Evolutionary conservation across 2,329 filamentous ascomycete species (phyloP), one percentile per base, ranked within the genome.

Genomic region (Epichloe coenophiala): DNA sequence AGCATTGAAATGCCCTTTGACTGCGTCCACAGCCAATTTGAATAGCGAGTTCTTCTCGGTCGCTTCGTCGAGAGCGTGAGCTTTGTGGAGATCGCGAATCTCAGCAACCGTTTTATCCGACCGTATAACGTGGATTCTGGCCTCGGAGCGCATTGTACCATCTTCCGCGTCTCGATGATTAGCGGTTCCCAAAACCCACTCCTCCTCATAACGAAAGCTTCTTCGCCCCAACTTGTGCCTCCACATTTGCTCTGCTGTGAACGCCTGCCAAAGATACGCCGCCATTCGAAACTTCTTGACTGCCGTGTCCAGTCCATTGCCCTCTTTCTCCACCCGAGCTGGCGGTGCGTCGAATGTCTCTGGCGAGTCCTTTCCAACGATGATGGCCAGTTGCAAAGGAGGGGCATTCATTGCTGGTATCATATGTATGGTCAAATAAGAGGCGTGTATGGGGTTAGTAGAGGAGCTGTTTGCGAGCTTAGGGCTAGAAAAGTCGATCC

Each of bases 231-330:
- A 80, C 54, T 84, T 86, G 63, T 95, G 86, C 55, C 88, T 83
- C 65, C 81, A 85, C 91, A 97, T 97, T 64, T 97, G 90, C 65
- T 98, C 93, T 6, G 88, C 88, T 0, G 91, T 97, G 61, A 95
- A 97, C 7, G 90, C 88, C 65, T 98, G 93, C 90, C 93, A 97
- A 13, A 97, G 74, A 63, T 97, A 96, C 23, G 88, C 91, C 17
- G 89, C 85, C 86, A 95, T 96, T 55, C 90, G 81, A 64, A 93
- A 96, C 64, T 98, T 98, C 60, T 80, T 81, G 48, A 95, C 76
- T 0, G 93, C 93, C 7, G 80, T 81, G 11, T 90, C 83, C 37
- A 97, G 63, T 1, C 77, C 78, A 65, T 95, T 95, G 17, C 88
- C 90, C 72, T 95, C 90, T 57, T 77, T 81, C 65, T 86, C 80